Evolutionary conservation across 225 moss, liverwort and hornwort genomes (phyloP).

Genomic region (Marchantia paleacea): DNA sequence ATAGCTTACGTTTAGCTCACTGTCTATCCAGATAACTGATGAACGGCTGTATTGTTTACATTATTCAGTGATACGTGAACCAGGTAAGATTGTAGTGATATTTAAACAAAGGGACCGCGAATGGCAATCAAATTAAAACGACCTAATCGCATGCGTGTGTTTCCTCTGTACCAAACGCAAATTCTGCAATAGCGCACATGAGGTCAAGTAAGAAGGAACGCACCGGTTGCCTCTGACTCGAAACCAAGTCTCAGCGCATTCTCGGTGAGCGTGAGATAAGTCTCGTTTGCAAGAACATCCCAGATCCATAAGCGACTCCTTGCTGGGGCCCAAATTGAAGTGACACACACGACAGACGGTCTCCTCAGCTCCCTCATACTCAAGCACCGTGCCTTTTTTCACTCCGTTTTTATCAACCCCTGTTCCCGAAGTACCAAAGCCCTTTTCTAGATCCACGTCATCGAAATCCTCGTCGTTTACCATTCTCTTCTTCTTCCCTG

Average conservation of each 20-base stretch:
- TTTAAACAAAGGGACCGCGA: not conserved
- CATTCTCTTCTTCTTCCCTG: conserved; percentile 34
- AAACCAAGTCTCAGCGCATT: conserved; percentile 48
- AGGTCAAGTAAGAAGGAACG: not conserved
- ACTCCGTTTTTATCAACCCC: not conserved
- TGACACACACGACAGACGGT: conserved; percentile 42
- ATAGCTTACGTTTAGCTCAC: not conserved
- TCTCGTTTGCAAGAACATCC: conserved; percentile 47
- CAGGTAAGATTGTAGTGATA: too few species aligned
- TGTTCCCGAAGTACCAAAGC: not conserved
- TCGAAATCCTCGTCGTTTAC: not conserved
- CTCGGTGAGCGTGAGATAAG: conserved; percentile 39
- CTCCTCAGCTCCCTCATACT: conserved; percentile 25
- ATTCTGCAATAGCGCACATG: not conserved
- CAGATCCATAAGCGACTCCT: conserved; percentile 31
- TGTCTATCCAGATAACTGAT: not conserved
- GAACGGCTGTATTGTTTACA: too few species aligned
- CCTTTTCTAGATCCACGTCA: conserved; percentile 34
- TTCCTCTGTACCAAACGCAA: not conserved
- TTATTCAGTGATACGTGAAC: too few species aligned
- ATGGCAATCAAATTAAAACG: not conserved
- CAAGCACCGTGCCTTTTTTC: not conserved
- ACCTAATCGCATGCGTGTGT: not conserved
- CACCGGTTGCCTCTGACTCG: conserved; percentile 44
- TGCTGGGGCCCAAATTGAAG: conserved; percentile 15